Evolutionary conservation across 2,329 filamentous ascomycete genomes (phyloP), one percentile per base, ranked within the genome.

Genomic region (Aspergillus sp.): DNA sequence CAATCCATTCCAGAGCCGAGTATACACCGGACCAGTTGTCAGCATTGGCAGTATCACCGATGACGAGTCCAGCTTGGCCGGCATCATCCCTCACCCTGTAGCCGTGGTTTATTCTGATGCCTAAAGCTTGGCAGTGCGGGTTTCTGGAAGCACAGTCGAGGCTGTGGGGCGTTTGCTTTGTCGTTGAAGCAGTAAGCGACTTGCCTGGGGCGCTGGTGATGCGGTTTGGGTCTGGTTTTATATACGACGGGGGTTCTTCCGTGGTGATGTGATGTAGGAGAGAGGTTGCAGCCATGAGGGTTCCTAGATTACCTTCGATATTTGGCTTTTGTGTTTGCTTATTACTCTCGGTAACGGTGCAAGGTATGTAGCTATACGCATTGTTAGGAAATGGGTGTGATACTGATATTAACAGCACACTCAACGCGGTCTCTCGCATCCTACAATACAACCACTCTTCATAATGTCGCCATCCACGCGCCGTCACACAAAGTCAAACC

Each of bases 381-480:
- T 3, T 12, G 31, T 12, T 33, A 12, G 7, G 31, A 33, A 8
- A 33, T 33, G 31, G 11, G 11, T 33, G 31, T 12, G 31, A 2
- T 41, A 17, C 39, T 41, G 39, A 41, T 41, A 3, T 41, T 12
- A 14, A 17, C 17, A 48, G 46, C 21, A 3, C 51, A 59, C 31
- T 61, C 59, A 12, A 33, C 56, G 4, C 52, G 39, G 15, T 53
- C 52, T 27, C 4, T 25, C 11, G 3, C 52, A 17, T 5, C 19
- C 6, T 45, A 56, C 17, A 47, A 25, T 19, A 52, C 23, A 8
- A 41, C 37, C 17, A 35, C 15, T 6, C 12, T 60, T 1, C 37
- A 57, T 1, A 27, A 59, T 25, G 25, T 55, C 9, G 21, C 25
- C 3, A 46, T 62, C n/a, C 49, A 57, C 19, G 43, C 50, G 14